phyloP scores from a whole-genome alignment of 345 rosid species.

The Ceriops tagal region DNA sequence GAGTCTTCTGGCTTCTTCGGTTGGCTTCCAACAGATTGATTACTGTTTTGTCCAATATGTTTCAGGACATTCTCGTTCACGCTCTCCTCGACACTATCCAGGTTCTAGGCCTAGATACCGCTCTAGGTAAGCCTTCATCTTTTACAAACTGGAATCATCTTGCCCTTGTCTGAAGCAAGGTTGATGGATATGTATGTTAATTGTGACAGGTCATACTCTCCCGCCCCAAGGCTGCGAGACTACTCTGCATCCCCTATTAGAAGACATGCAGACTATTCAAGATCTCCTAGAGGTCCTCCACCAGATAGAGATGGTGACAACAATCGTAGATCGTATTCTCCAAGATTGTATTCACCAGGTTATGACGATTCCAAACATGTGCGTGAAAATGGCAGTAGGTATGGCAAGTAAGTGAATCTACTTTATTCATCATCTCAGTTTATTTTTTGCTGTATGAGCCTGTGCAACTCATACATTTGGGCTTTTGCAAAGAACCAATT shows the following conservation, averaged over 20 bases:
- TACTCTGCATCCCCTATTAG: slow-evolving; percentile 73
- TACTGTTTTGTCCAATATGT: slow-evolving; percentile 4
- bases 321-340: slow-evolving; percentile 58
- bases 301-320: slow-evolving; percentile 50
- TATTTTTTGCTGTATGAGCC: neutral
- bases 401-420: slow-evolving; percentile 46
- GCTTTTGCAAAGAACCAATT: neutral
- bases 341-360: slow-evolving; percentile 58
- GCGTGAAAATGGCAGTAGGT: slow-evolving; percentile 43
- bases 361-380: slow-evolving; percentile 38
- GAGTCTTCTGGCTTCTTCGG: neutral
- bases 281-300: slow-evolving; percentile 77
- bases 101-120: slow-evolving; percentile 73
- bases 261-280: slow-evolving; percentile 55
- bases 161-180: neutral
- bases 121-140: slow-evolving; percentile 56
- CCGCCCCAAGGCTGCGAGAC: slow-evolving; percentile 55
- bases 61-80: slow-evolving; percentile 80
- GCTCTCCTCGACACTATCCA: slow-evolving; percentile 64
- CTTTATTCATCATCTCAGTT: neutral
- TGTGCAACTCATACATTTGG: neutral
- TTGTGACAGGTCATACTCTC: slow-evolving; percentile 72
- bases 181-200: neutral
- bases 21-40: neutral
- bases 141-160: neutral